Conservation (phyloP, 2,329 filamentous ascomycete genomes). For the Scedosporium minutisporum region DNA sequence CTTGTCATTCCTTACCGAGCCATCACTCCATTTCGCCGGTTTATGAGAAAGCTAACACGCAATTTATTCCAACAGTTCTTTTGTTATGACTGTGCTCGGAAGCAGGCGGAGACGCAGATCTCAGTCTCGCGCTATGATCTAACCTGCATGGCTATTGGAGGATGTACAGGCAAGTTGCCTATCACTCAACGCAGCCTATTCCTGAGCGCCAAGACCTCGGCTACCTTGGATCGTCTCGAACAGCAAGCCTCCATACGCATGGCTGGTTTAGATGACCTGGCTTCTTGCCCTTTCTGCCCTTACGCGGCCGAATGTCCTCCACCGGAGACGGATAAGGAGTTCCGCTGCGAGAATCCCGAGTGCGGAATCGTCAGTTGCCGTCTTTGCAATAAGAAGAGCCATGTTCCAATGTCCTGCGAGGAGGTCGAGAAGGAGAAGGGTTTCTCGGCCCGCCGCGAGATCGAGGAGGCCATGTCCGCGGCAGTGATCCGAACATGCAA, state of each 20-base stretch:
- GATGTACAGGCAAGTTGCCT: constrained; percentile 54
- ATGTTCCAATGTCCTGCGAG: constrained; percentile 63
- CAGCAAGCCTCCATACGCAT: constrained; percentile 59
- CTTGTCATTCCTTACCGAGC: background rate
- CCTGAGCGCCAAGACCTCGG: constrained; percentile 46
- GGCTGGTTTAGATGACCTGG: constrained; percentile 62
- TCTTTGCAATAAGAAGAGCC: constrained; percentile 57
- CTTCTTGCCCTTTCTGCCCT: constrained; percentile 71
- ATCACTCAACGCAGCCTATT: constrained; percentile 43
- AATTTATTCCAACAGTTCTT: constrained; percentile 37
- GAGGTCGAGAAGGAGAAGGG: constrained; percentile 54
- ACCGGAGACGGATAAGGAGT: constrained; percentile 59
- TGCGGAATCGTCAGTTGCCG: constrained; percentile 59
- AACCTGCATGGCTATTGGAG: constrained; percentile 59
- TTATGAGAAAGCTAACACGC: constrained; percentile 8
- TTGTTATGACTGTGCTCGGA: constrained; percentile 56
- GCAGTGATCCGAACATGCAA: constrained; percentile 73
- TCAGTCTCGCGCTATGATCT: constrained; percentile 61
- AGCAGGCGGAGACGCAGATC: constrained; percentile 57
- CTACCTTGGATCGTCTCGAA: constrained; percentile 60
- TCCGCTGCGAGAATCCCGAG: constrained; percentile 56
- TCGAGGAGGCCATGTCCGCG: constrained; percentile 78
- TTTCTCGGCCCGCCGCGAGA: constrained; percentile 49
- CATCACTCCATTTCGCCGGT: background rate
- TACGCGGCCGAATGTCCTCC: constrained; percentile 67